These are phyloP conservation scores for Amphicarpaea edgeworthii DNA, from an alignment of 306 rosid genomes.

Conservation along the genomic window DNA sequence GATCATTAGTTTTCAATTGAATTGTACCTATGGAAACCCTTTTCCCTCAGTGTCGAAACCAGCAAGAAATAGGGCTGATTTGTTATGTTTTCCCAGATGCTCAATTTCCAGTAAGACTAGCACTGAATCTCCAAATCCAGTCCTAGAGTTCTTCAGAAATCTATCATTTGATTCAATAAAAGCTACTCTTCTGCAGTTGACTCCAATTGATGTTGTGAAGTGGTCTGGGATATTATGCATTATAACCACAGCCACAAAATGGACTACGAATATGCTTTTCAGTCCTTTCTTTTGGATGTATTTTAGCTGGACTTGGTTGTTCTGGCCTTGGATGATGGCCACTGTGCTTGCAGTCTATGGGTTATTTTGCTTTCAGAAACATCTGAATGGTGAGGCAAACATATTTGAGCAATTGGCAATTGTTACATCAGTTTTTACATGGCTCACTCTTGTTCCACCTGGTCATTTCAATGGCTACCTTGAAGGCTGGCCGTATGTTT, in stretches of 20 bases:
- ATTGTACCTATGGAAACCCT: slow-evolving; percentile 35
- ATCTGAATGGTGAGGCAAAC: slow-evolving; percentile 70
- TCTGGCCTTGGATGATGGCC: slow-evolving; percentile 92
- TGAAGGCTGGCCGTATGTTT: slow-evolving; percentile 94
- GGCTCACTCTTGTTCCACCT: slow-evolving; percentile 95
- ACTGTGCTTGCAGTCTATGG: slow-evolving; percentile 67
- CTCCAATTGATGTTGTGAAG: slow-evolving; percentile 78
- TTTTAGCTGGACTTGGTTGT: slow-evolving; percentile 95
- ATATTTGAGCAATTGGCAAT: slow-evolving; percentile 78
- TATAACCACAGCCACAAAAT: slow-evolving; percentile 69
- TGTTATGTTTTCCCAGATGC: slow-evolving; percentile 52
- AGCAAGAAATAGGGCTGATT: slow-evolving; percentile 46
- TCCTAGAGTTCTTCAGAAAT: slow-evolving; percentile 54
- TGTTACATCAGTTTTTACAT: slow-evolving; percentile 83
- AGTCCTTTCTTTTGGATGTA: slow-evolving; percentile 98
- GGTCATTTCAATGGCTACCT: slow-evolving; percentile 92
- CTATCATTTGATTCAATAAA: slow-evolving; percentile 65
- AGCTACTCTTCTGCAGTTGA: slow-evolving; percentile 59
- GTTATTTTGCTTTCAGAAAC: slow-evolving; percentile 69
- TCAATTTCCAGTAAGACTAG: slow-evolving; percentile 56
- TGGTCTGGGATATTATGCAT: slow-evolving; percentile 71
- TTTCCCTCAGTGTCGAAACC: slow-evolving; percentile 39
- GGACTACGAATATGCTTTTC: slow-evolving; percentile 65
- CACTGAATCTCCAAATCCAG: slow-evolving; percentile 63
- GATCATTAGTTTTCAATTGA: slow-evolving; percentile 44